These are phyloP conservation scores for Sungouiella blattae DNA, from an alignment of 805 yeast species.

Conservation along the genomic window DNA sequence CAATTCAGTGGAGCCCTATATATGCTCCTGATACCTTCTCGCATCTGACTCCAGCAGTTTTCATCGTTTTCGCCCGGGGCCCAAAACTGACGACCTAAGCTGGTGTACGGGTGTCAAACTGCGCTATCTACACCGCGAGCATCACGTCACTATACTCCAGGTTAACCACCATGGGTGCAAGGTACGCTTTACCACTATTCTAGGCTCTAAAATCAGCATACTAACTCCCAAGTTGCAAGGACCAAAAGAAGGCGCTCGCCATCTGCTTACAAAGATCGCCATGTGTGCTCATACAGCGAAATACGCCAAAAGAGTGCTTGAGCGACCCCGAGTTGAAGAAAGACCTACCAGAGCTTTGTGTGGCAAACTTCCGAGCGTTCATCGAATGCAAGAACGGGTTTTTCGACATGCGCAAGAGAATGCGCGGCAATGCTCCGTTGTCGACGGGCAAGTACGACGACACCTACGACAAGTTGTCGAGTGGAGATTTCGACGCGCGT, in stretches of 20 bases:
- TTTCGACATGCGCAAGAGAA: slow-evolving; percentile 86
- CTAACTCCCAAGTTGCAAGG: slow-evolving; percentile 70
- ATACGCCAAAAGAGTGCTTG: slow-evolving; percentile 85
- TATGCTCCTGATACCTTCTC: no score
- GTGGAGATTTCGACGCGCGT: slow-evolving; percentile 77
- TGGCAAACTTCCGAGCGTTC: slow-evolving; percentile 78
- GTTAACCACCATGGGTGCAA: slow-evolving; percentile 6
- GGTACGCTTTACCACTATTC: slow-evolving; percentile 2
- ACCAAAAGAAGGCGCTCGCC: slow-evolving; percentile 92
- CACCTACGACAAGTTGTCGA: slow-evolving; percentile 70
- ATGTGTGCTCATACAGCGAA: slow-evolving; percentile 85
- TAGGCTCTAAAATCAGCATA: background rate
- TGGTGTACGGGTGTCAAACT: background rate
- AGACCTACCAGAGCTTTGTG: slow-evolving; percentile 83
- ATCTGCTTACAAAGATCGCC: slow-evolving; percentile 95
- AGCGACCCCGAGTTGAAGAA: slow-evolving; percentile 72
- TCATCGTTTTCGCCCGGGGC: no score
- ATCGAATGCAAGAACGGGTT: slow-evolving; percentile 89
- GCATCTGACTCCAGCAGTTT: no score
- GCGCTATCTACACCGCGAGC: no score
- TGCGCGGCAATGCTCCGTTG: slow-evolving; percentile 89
- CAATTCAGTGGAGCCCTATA: no score
- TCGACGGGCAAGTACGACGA: slow-evolving; percentile 93
- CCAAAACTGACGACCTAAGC: no score
- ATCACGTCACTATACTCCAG: background rate